These are phyloP conservation scores for Clitopilus hobsonii DNA, from an alignment of 768 basidiomycete species.

Conservation along the genomic window DNA sequence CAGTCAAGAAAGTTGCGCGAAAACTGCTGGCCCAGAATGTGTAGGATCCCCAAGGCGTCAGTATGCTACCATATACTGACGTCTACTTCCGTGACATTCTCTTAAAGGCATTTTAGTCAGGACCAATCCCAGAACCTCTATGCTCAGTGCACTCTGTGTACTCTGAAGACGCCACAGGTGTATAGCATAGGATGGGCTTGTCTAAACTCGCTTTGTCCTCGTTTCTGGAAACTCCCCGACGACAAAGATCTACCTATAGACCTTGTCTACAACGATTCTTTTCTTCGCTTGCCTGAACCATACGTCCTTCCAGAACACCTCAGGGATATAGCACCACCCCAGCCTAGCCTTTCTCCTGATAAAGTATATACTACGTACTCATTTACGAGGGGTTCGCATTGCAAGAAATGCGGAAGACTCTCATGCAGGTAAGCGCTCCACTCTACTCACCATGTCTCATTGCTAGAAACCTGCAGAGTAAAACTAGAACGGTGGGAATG, in stretches of 20 bases:
- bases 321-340: conserved; percentile 32
- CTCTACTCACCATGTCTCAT: not conserved
- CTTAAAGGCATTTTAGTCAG: conserved; percentile 12
- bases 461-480: conserved; percentile 34
- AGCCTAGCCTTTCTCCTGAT: conserved; percentile 21
- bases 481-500: conserved; percentile 80
- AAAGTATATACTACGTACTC: conserved; percentile 47
- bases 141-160: conserved; percentile 39
- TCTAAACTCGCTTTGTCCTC: conserved; percentile 49
- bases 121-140: conserved; percentile 10
- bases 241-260: conserved; percentile 23
- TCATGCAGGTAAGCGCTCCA: conserved; percentile 55
- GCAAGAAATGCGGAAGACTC: conserved; percentile 61
- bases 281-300: conserved; percentile 34
- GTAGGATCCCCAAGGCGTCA: not conserved
- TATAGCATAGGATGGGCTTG: conserved; percentile 61
- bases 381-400: conserved; percentile 68
- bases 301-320: conserved; percentile 27
- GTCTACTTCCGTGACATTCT: not conserved
- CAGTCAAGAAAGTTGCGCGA: not conserved
- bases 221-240: conserved; percentile 45
- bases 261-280: conserved; percentile 44
- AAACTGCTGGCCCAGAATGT: not conserved
- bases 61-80: not conserved
- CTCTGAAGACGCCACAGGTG: conserved; percentile 40